Evolutionary conservation across 1,139 yeast species (phyloP), one percentile per base, ranked within the genome.

Genomic region (Saccharomyces hybrid): DNA sequence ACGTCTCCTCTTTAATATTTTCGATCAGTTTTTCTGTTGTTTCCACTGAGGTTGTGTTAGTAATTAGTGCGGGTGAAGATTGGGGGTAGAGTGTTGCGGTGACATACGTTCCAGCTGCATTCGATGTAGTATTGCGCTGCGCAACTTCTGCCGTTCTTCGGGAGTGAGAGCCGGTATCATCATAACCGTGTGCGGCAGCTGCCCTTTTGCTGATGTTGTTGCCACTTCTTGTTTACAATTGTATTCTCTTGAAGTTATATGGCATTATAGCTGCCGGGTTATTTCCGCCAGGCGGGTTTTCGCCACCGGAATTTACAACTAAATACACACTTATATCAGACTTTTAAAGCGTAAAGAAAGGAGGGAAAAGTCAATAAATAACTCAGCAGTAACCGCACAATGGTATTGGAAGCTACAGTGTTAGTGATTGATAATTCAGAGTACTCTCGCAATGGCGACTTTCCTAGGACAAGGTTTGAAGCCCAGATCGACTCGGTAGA

Each of bases 371-470:
- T 11, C 25, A 38, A 16, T 5, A 14, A 38, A 16, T 9, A 16
- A 25, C 23, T 14, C 13, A 38, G 44, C 25, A 38, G 44, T 13
- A 38, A 38, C 25, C 44, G 25, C 23, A 38, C 58, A 51, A 89
- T 89, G 96, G 96, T 85, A 61, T 82, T 91, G 67, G 98, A 93
- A 74, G 98, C 99, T 59, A 88, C 97, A 20, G 91, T 93, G 88
- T 82, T 93, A 61, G 89, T 90, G 64, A 82, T 93, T 67, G 99
- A 95, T 75, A 91, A 90, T 78, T 89, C 97, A 56, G 99, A 95
- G 74, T 93, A 79, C 71, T 88, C 91, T 82, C 80, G 99, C 66
- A 93, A 93, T 69, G 99, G 98, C 46, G 99, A 95, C 71, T 95
- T 85, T 68, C 79, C 89, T 50, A 84, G 96, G 29, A 85, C 95